A percentile compares a stretch with the other conserved stretches of the same genome.
Conservation (phyloP, 176 grass and related monocot genomes). For the Poa annua region DNA sequence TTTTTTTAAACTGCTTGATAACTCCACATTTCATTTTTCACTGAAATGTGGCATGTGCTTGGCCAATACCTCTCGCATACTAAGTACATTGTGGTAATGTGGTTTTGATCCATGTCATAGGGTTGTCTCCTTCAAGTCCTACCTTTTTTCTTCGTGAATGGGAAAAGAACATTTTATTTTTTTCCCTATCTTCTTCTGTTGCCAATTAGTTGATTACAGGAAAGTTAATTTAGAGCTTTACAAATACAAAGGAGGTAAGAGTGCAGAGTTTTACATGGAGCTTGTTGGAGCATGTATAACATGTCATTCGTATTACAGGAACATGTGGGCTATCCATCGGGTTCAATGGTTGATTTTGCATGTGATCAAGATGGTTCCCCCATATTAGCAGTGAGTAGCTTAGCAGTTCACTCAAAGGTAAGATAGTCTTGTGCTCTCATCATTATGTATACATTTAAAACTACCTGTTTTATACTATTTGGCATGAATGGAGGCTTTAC, state of each 20-base stretch:
- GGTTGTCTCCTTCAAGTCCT: slow-evolving; percentile 7
- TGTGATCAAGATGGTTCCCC: slow-evolving; percentile 84
- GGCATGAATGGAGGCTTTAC: slow-evolving; percentile 1
- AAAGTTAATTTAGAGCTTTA: neutral
- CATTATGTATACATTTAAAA: slow-evolving; percentile 11
- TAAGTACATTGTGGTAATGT: neutral
- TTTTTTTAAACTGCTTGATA: neutral
- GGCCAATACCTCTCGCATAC: neutral
- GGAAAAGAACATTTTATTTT: neutral
- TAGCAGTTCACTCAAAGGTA: slow-evolving; percentile 95
- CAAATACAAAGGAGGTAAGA: neutral
- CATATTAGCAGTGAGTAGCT: slow-evolving; percentile 89
- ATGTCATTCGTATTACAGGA: slow-evolving; percentile 56
- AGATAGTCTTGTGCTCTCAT: neutral
- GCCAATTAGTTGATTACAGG: slow-evolving; percentile 8
- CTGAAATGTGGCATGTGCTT: neutral
- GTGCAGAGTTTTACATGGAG: neutral
- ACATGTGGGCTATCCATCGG: slow-evolving; percentile 84
- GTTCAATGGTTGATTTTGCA: slow-evolving; percentile 97
- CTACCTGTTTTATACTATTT: neutral
- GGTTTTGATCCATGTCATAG: slow-evolving; percentile 7
- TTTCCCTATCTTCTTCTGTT: neutral
- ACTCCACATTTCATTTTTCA: neutral
- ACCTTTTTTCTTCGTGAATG: neutral
- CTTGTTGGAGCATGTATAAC: slow-evolving; percentile 7